Base-by-base conservation (phyloP, 2,329 filamentous ascomycete genomes). In the Pestalotiopsis fici region DNA sequence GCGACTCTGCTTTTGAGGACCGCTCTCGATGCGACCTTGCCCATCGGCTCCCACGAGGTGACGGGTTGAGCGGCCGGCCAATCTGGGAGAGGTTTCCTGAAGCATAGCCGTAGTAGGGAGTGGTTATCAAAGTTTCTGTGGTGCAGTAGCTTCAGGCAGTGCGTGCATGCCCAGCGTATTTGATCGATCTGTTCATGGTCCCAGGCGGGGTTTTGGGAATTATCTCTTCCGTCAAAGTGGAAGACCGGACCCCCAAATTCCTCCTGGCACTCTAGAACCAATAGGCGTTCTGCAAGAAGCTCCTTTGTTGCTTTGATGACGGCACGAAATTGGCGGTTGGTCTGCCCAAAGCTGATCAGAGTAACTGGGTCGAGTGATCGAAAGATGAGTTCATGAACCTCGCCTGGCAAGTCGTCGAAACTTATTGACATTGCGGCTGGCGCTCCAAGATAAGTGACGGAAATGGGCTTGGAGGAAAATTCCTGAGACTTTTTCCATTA, bases 341-440 rank as follows among this genome's bases (percentile, higher is more conserved):
- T 54, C 31, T 69, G 68, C 25, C 65, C 69, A 2, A 67, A 59
- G 4, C 60, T 62, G 18, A 69, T 62, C 15, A 71, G 65, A 13
- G 43, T 66, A 31, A 68, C 64, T 3, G 69, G 68, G 55, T 69
- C 68, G 3, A 71, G 68, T 5, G 55, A 47, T 11, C 59, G 59
- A 28, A 71, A 69, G 54, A 71, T 67, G n/a, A 65, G 18, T n/a
- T 65, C 39, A 23, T 66, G 66, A 25, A 69, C 31, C 57, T 71
- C 69, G n/a, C 37, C 43, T 0, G 69, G 69, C 28, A 71, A 37
- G 28, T 31, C 31, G 4, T 11, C 25, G 31, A 60, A 60, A 31
- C 21, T 12, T 21, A 21, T 15, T 2, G 28, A 2, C 57, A 60
- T 60, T 5, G 25, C 31, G 2, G 21, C 23, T 57, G 55, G 23